Conservation (phyloP, 306 rosid species). For the Nissolia schottii region DNA sequence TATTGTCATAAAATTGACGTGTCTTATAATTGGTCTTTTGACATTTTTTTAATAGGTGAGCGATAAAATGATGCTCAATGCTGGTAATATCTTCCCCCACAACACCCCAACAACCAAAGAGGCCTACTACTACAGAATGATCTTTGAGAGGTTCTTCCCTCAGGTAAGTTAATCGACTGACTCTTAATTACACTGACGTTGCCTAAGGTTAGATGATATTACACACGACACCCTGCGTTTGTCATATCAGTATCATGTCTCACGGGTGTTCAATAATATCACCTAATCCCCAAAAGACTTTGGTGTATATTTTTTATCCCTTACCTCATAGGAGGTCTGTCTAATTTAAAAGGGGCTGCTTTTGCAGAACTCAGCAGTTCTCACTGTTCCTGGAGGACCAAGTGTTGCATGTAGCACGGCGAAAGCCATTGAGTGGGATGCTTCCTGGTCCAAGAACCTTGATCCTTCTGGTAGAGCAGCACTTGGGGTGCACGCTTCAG, state of each 20-base stretch:
- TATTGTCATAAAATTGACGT: neutral
- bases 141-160: conserved; percentile 93
- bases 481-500: conserved; percentile 71
- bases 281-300: no score
- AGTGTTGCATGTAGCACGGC: conserved; percentile 97
- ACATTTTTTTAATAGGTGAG: conserved; percentile 51
- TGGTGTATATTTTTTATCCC: no score
- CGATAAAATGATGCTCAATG: conserved; percentile 81
- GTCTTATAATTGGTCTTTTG: conserved; percentile 3
- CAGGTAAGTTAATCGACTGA: conserved; percentile 47
- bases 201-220: no score
- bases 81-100: conserved; percentile 71
- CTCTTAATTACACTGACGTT: no score
- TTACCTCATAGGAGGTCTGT: no score
- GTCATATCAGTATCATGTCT: no score
- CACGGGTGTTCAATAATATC: no score
- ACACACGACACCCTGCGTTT: no score
- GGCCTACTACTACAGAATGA: conserved; percentile 90
- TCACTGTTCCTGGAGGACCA: conserved; percentile 89
- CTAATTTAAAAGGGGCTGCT: neutral
- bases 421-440: conserved; percentile 90
- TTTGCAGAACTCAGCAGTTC: conserved; percentile 78
- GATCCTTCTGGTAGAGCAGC: conserved; percentile 98
- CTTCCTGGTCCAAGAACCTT: conserved; percentile 75
- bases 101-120: conserved; percentile 89